Conservation (phyloP, 768 basidiomycete species). For the Antrodiella citrinella region DNA sequence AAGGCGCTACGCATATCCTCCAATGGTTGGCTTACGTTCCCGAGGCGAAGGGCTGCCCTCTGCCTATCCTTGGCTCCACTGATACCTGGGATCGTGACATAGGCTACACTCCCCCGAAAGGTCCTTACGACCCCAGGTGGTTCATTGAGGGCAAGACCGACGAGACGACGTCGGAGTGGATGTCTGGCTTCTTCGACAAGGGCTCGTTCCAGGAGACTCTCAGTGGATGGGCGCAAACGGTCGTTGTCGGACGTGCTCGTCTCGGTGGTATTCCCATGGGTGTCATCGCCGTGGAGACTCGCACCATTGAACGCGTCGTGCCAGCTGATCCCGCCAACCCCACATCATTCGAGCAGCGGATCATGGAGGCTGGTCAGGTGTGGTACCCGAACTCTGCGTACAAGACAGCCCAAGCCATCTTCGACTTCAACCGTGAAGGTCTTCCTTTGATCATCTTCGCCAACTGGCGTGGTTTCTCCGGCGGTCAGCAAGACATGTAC, state of each 20-base stretch:
- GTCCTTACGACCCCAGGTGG: conserved; percentile 95
- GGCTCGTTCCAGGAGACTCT: conserved; percentile 98
- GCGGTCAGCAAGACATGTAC: conserved; percentile 99
- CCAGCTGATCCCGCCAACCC: conserved; percentile 98
- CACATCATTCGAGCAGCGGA: conserved; percentile 90
- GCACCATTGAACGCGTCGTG: conserved; percentile 92
- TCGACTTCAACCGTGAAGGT: conserved; percentile 96
- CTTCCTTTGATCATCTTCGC: conserved; percentile 97
- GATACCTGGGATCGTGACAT: conserved; percentile 93
- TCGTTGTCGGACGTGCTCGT: conserved; percentile 93
- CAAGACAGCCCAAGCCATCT: conserved; percentile 99
- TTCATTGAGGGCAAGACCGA: conserved; percentile 93
- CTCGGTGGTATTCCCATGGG: conserved; percentile 96
- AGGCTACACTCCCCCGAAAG: conserved; percentile 84
- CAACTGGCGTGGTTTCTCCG: conserved; percentile 99
- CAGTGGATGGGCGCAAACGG: conserved; percentile 98
- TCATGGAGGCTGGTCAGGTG: conserved; percentile 99
- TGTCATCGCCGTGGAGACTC: conserved; percentile 96
- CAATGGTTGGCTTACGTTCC: conserved; percentile 95
- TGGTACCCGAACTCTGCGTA: conserved; percentile 99
- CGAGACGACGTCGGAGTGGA: conserved; percentile 67
- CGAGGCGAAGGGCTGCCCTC: conserved; percentile 64
- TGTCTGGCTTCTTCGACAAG: conserved; percentile 93
- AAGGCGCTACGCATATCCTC: conserved; percentile 90
- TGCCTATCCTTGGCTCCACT: conserved; percentile 67